These are phyloP conservation scores for Hyaloscypha variabilis DNA, from an alignment of 495 filamentous ascomycete species.

Conservation along the genomic window DNA sequence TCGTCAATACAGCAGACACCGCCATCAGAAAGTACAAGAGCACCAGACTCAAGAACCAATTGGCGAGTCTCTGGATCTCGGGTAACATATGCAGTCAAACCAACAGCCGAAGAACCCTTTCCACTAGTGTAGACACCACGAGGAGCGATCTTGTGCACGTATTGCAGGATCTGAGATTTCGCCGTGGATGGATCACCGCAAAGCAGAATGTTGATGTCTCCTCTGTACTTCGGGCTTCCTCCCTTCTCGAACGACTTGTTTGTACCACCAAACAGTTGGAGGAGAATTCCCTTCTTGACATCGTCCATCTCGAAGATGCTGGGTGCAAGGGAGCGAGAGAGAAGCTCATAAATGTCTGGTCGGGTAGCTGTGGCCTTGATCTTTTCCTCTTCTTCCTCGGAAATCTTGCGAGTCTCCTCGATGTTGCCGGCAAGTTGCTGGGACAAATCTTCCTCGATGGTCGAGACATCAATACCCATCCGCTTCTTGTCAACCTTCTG, in stretches of 20 bases:
- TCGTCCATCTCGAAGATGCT: slow-evolving; percentile 98
- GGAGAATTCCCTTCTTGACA: slow-evolving; percentile 95
- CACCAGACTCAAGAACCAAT: slow-evolving; percentile 94
- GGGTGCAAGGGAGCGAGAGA: slow-evolving; percentile 88
- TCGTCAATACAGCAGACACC: slow-evolving; percentile 99
- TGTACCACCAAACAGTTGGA: slow-evolving; percentile 97
- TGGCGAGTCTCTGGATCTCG: slow-evolving; percentile 94
- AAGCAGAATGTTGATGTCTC: slow-evolving; percentile 95
- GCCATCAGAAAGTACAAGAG: slow-evolving; percentile 91
- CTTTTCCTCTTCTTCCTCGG: slow-evolving; percentile 88
- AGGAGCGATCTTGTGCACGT: slow-evolving; percentile 96
- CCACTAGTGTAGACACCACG: slow-evolving; percentile 97
- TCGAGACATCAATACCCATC: slow-evolving; percentile 88
- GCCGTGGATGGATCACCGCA: slow-evolving; percentile 96
- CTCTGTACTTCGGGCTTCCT: slow-evolving; percentile 91
- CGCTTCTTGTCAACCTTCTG: slow-evolving; percentile 96
- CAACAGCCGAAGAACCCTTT: slow-evolving; percentile 95
- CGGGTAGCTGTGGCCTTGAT: slow-evolving; percentile 82
- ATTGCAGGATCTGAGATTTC: slow-evolving; percentile 92
- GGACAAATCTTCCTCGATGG: slow-evolving; percentile 81
- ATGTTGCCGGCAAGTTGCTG: slow-evolving; percentile 74
- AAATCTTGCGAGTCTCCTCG: slow-evolving; percentile 80
- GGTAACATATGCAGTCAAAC: slow-evolving; percentile 97
- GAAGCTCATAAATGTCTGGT: slow-evolving; percentile 90
- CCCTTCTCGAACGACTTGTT: slow-evolving; percentile 98